Evolutionary conservation across 2,329 filamentous ascomycete species (phyloP).

Genomic region (Neoascochyta sp.): DNA sequence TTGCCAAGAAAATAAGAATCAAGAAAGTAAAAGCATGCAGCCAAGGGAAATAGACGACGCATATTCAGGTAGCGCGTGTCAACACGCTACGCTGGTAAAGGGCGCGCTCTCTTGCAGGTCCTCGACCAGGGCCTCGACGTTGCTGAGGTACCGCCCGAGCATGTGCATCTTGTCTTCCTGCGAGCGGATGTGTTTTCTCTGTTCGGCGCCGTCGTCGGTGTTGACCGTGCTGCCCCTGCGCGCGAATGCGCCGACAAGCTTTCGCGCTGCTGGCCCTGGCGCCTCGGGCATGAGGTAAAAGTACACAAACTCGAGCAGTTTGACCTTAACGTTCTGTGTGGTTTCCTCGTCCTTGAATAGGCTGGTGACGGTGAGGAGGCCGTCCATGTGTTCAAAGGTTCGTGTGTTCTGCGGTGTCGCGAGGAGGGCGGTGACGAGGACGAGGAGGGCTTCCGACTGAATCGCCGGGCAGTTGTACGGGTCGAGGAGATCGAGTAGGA

Average conservation of each 20-base stretch:
- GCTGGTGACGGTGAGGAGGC: slow-evolving; percentile 84
- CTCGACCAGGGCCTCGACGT: slow-evolving; percentile 76
- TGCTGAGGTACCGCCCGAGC: slow-evolving; percentile 71
- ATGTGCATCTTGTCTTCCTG: slow-evolving; percentile 80
- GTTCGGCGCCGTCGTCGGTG: slow-evolving; percentile 26
- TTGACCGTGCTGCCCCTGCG: slow-evolving; percentile 28
- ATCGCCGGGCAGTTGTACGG: slow-evolving; percentile 85
- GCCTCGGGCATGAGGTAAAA: slow-evolving; percentile 97
- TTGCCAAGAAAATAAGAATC: slow-evolving; percentile 11
- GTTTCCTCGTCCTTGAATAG: slow-evolving; percentile 89
- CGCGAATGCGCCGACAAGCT: slow-evolving; percentile 32
- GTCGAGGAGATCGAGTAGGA: slow-evolving; percentile 91
- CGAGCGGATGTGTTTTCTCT: slow-evolving; percentile 48
- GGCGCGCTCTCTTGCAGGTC: slow-evolving; percentile 77
- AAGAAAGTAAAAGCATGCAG: slow-evolving; percentile 9
- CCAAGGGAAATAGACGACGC: no score
- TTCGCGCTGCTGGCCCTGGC: slow-evolving; percentile 44
- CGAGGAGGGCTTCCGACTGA: slow-evolving; percentile 84
- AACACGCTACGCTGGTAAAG: slow-evolving; percentile 34
- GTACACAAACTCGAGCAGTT: slow-evolving; percentile 95
- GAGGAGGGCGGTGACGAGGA: slow-evolving; percentile 83
- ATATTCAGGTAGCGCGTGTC: no score
- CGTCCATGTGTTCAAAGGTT: slow-evolving; percentile 87
- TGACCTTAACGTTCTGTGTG: slow-evolving; percentile 83
- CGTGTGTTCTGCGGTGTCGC: slow-evolving; percentile 84